Percentiles rank a stretch among this genome's conserved stretches.
These are phyloP conservation scores for Seminavis robusta DNA, from an alignment of 108 stramenopile species.

Conservation along the genomic window DNA sequence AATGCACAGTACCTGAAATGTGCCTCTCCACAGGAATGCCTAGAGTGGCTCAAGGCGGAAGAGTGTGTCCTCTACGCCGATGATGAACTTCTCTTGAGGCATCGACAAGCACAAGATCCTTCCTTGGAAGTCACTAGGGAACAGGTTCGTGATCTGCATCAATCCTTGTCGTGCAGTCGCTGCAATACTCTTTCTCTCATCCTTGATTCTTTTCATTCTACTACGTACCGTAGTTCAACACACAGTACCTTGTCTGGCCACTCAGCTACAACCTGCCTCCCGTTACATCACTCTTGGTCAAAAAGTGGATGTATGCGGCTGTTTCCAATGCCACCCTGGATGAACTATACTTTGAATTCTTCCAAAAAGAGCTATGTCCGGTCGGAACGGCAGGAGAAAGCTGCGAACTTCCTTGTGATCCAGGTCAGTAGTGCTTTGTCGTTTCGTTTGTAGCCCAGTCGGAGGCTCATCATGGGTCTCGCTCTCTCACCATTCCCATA, in stretches of 20 bases:
- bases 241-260: constrained; percentile 3
- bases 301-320: constrained; percentile 15
- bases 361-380: constrained; percentile 8
- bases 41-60: background rate
- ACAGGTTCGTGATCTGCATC: too few species aligned
- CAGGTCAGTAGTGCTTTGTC: constrained; percentile 6
- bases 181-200: too few species aligned
- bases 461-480: too few species aligned
- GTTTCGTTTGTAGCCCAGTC: constrained; percentile 1
- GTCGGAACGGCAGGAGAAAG: constrained; percentile 12
- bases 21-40: background rate
- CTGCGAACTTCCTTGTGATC: constrained; percentile 14
- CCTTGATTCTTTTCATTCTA: too few species aligned
- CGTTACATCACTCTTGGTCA: background rate
- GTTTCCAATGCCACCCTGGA: constrained; percentile 1
- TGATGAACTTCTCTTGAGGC: constrained; percentile 3
- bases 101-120: background rate
- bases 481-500: too few species aligned
- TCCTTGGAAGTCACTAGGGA: constrained; percentile 4
- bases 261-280: constrained; percentile 1
- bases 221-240: background rate
- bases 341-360: constrained; percentile 12
- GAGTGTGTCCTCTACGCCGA: background rate
- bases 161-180: too few species aligned
- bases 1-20: background rate